Evolutionary conservation across 2,329 filamentous ascomycete genomes (phyloP), one percentile per base, ranked within the genome.

Genomic region (Lachnellula hyalina): DNA sequence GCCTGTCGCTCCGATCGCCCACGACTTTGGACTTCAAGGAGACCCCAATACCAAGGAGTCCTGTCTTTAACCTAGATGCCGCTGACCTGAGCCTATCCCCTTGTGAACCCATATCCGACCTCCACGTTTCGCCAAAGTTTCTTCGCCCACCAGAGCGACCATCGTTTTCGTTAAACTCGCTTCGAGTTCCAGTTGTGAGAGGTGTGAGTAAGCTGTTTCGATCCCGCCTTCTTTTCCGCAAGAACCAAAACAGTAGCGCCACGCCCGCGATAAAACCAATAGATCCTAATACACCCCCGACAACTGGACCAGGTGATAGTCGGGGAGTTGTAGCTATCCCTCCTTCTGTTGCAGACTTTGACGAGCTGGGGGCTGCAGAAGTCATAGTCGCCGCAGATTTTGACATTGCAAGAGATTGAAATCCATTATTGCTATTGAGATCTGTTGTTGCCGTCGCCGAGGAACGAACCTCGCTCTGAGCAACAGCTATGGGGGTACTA

Each of bases 1-100:
- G 69, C 8, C 67, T 70, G 47, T 68, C 70, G 28, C 66, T 69
- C 53, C 71, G 56, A 35, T 61, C 52, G 36, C 59, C 50, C 28
- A 56, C 56, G 14, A 67, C 56, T 45, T 64, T 67, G 32, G 62
- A 56, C 46, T 64, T 69, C 35, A 67, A 48, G 12, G 64, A 60
- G 11, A 63, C 53, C 47, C 61, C 64, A n/a, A 66, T 44, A 8
- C 63, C 62, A 19, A 52, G 47, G 2, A 67, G 40, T 51, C 59
- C 57, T 6, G 58, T 52, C 40, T 56, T 60, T 9, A 68, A 49
- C 8, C 52, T 57, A 5, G 63, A 52, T 28, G 58, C 58, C 1
- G 53, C 46, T 15, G 54, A 51, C 49, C 54, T 49, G n/a, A 67
- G 12, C 23, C 51, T 53, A 32, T 60, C 57, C 11, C 42, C 54